Evolutionary conservation across 306 rosid genomes (phyloP).

Genomic region (Malus fusca): DNA sequence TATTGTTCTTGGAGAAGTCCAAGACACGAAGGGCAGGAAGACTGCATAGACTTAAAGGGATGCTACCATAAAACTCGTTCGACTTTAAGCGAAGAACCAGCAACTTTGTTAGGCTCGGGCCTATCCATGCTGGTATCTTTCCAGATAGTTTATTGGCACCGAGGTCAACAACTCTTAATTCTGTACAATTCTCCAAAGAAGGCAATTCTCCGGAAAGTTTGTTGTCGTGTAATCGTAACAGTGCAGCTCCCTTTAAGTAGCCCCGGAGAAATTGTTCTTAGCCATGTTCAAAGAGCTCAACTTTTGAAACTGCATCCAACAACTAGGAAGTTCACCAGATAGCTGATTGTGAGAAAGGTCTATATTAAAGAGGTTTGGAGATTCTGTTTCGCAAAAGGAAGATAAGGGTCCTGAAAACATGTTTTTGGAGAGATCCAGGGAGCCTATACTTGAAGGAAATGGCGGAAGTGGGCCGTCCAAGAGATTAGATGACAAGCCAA

Average conservation of each 20-base stretch:
- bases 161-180: slow-evolving; percentile 11
- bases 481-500: slow-evolving; percentile 19
- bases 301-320: background rate
- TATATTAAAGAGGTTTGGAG: background rate
- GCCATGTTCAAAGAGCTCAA: background rate
- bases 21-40: background rate
- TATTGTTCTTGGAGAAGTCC: slow-evolving; percentile 6
- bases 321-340: background rate
- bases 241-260: background rate
- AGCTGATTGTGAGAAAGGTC: slow-evolving; percentile 18
- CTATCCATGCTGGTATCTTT: slow-evolving; percentile 6
- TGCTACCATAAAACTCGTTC: slow-evolving; percentile 10
- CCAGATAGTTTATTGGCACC: slow-evolving; percentile 19
- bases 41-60: background rate
- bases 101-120: background rate
- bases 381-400: background rate
- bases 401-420: background rate
- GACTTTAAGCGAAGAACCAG: background rate
- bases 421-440: slow-evolving; percentile 5
- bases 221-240: slow-evolving; percentile 1
- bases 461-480: slow-evolving; percentile 14
- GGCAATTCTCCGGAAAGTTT: slow-evolving; percentile 12
- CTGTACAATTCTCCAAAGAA: slow-evolving; percentile 9
- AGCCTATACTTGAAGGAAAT: background rate
- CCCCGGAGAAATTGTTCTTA: slow-evolving; percentile 12